Evolutionary conservation across 2,329 filamentous ascomycete species (phyloP).

Genomic region (Penicillium sp.): DNA sequence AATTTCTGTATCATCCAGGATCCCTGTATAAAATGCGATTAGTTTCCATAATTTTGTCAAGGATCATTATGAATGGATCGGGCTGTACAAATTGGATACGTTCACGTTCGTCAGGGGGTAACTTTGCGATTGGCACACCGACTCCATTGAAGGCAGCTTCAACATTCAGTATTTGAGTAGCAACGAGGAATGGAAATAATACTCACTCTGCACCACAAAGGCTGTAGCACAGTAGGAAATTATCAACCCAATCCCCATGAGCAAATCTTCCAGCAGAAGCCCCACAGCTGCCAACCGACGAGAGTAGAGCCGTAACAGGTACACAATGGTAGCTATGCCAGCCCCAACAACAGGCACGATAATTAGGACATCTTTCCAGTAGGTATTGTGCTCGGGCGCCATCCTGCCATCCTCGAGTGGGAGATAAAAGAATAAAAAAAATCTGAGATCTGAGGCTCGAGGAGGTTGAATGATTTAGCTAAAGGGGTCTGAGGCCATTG

Average conservation of each 20-base stretch:
- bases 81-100: constrained; percentile 17
- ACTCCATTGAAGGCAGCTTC: constrained; percentile 1
- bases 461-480: neutral
- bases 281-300: constrained; percentile 14
- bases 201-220: constrained; percentile 2
- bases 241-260: constrained; percentile 27
- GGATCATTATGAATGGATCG: neutral
- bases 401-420: neutral
- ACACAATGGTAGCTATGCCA: constrained; percentile 23
- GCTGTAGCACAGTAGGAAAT: constrained; percentile 23
- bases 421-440: neutral
- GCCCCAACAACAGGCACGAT: constrained; percentile 26
- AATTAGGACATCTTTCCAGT: constrained; percentile 26
- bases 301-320: constrained; percentile 25
- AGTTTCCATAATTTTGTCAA: neutral
- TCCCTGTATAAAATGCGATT: constrained; percentile 13
- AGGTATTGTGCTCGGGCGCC: neutral
- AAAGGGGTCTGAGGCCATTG: neutral
- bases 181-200: no score
- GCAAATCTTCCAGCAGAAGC: constrained; percentile 22
- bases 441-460: neutral
- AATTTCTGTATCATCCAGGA: constrained; percentile 32
- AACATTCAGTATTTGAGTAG: neutral
- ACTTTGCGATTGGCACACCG: neutral
- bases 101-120: constrained; percentile 7